Evolutionary conservation across 208 protist genomes (phyloP), one percentile per base, ranked within the genome.

Genomic region (Novymonas esmeraldas): DNA sequence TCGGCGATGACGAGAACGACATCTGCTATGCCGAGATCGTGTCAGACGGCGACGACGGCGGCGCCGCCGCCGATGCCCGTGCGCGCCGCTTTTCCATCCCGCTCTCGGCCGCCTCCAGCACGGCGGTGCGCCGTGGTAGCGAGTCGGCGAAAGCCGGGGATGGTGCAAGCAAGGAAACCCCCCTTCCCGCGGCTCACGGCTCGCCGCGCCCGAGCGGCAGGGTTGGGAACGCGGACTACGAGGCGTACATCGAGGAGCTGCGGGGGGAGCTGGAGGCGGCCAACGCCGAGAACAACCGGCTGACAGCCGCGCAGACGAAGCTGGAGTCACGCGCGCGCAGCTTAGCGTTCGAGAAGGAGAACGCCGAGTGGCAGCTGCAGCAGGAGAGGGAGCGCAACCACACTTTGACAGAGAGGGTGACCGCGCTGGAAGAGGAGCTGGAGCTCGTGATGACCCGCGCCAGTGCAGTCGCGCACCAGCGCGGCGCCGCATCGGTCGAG

Each of bases 321-420:
- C 71, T 92, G 2, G 81, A 94, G 50, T 60, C 76, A 3, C 66
- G 81, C 42, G 34, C 87, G 26, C 76, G 84, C 33, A 61, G 73
- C n/a, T 16, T 89, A 31, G 45, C 44, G 9, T 76, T 92, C 6
- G 89, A 87, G 18, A 90, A 90, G 52, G 88, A 94, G 13, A 82
- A 85, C 44, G 64, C 65, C 5, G 79, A 82, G 65, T 83, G 75
- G 64, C 65, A 73, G 20, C 60, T 84, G 57, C 73, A 82, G n/a
- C 77, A 84, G 54, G 81, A 86, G 41, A 71, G 83, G 36, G 79
- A 89, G 49, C 80, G 78, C 49, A 87, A 65, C 50, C 59, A 56
- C 6, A 31, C 72, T 39, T 61, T 94, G 24, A 68, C 83, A 36
- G 66, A 79, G 11, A 70, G 73, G 48, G 75, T 94, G 7, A 24